These are phyloP conservation scores for Citeromyces hawaiiensis DNA, from an alignment of 1,139 yeast species.

Conservation along the genomic window DNA sequence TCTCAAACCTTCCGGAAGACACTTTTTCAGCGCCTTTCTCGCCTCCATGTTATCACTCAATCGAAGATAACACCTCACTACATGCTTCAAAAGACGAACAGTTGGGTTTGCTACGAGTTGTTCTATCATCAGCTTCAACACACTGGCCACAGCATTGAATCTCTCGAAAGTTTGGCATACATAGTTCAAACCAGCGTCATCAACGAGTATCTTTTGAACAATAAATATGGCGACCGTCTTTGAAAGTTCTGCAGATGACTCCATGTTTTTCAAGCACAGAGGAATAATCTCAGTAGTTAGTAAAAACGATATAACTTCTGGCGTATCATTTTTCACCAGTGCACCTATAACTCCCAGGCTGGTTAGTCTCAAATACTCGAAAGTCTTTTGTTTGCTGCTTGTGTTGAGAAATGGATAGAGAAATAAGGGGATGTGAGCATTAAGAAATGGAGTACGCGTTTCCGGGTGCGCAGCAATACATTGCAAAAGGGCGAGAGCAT, in stretches of 20 bases:
- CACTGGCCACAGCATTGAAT: constrained; percentile 87
- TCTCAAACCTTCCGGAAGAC: constrained; percentile 75
- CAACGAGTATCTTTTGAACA: constrained; percentile 81
- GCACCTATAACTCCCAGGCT: constrained; percentile 97
- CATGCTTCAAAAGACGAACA: constrained; percentile 80
- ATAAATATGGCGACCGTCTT: constrained; percentile 95
- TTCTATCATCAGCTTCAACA: constrained; percentile 77
- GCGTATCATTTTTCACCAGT: constrained; percentile 86
- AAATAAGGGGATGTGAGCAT: constrained; percentile 86
- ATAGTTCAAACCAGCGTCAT: constrained; percentile 82
- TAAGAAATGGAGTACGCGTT: constrained; percentile 71
- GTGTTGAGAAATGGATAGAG: constrained; percentile 90
- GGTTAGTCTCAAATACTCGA: constrained; percentile 85
- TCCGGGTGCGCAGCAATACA: constrained; percentile 95
- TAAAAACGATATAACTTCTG: constrained; percentile 85
- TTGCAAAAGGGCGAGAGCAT: constrained; percentile 86
- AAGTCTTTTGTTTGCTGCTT: constrained; percentile 81
- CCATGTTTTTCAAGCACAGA: constrained; percentile 87
- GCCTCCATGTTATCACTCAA: constrained; percentile 87
- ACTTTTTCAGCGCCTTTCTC: constrained; percentile 71
- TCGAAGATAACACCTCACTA: constrained; percentile 85
- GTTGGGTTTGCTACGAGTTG: constrained; percentile 63
- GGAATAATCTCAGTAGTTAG: constrained; percentile 94
- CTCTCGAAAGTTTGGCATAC: constrained; percentile 93
- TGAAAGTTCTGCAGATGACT: constrained; percentile 83